Base-by-base conservation (phyloP, 257 asterid genomes). In the Scutellaria minor region DNA sequence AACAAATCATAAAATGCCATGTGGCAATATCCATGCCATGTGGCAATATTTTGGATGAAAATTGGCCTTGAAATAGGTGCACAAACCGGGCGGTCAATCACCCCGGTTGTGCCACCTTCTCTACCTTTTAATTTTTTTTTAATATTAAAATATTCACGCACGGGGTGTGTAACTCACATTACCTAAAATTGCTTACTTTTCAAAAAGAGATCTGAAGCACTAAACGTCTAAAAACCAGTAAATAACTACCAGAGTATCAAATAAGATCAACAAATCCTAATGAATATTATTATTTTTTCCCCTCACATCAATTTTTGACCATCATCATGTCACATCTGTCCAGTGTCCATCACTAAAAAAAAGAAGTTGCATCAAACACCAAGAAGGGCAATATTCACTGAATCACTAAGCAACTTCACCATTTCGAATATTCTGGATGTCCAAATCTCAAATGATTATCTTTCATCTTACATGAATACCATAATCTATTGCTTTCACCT, bases 321-420 rank as follows among this genome's bases (percentile, higher is more conserved):
- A 37, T n/a, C 52, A 40, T 2, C 52, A 40, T 2, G 20, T 12
- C 58, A 59, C 56, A 27, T 11, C 40, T 57, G 22, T 47, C 40
- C 74, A 24, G 27, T 67, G 24, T 11, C 51, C 31, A 53, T 31
- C 39, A 13, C 56, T 48, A 12, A 39, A 24, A 18, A 48, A 24
- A 71, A 68, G 31, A 72, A 61, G 63, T 39, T n/a, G 18, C 64
- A 52, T 51, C 31, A 62, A 41, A 42, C 14, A 24, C 45, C 45
- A 51, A 3, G 2, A 6, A 9, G 15, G 22, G 52, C 69, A 60
- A 46, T 14, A 50, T 61, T 65, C 52, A 66, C 54, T 62, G 45
- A 53, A 13, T 52, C 3, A 24, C 27, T 24, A 24, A 24, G 27
- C 27, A 24, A 24, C 27, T 24, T 24, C 12, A 66, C 62, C 69